Base-by-base conservation (phyloP, 2,329 filamentous ascomycete genomes). In the Fusarium lyarnte region DNA sequence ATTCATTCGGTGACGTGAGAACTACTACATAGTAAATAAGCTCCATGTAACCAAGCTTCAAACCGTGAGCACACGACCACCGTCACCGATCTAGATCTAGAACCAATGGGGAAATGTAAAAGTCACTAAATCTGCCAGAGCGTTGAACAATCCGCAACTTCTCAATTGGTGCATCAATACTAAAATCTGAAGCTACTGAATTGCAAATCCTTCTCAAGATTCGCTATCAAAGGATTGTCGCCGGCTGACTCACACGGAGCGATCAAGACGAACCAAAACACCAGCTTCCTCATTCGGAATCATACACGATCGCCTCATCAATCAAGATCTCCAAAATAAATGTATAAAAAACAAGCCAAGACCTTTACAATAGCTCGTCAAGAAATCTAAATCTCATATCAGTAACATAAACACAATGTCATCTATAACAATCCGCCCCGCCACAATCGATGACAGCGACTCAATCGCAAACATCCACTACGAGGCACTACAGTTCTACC, bases 391-490 rank as follows among this genome's bases (percentile, higher is more conserved):
- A 19, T 3, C 16, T 11, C 17, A 13, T 16, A 21, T 13, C 13
- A 16, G 5, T 8, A 54, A 27, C 4, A 54, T 12, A 51, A 11
- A 12, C 19, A 31, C 27, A n/a, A 76, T 76, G 70, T 23, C 59
- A 31, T 41, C 53, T 8, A 38, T 69, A 33, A 67, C 38, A 8
- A 64, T 77, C 39, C 75, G 75, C 33, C 72, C 54, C 17, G 75
- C 73, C 35, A 72, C 64, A 13, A 27, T 69, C 8, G 58, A 51
- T 19, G 73, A 77, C 46, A 68, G 62, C 47, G 58, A 68, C 38
- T 47, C 69, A 17, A 75, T 77, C 45, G 64, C 63, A 13, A 27
- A 45, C n/a, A 59, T 74, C n/a, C 75, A 77, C 45, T 63, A 66
- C 35, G 52, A 62, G 19, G 75, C 75, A 4, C 52, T 77, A 6